Conservation (phyloP, 257 asterid species). For the Solanum raphanifolium region DNA sequence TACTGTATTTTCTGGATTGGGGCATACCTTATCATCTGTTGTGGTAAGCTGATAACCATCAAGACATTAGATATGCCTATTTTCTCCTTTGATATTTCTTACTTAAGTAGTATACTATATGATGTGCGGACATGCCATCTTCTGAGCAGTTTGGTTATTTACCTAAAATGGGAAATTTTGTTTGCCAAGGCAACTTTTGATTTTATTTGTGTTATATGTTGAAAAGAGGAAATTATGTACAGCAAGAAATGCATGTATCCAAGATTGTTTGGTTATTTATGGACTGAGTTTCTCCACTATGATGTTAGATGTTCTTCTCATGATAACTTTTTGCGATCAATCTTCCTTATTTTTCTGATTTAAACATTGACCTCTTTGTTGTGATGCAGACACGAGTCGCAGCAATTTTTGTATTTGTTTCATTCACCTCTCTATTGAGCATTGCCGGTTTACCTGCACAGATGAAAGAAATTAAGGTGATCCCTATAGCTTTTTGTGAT, state of each 20-base stretch:
- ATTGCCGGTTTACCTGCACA: constrained; percentile 91
- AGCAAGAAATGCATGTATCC: not conserved
- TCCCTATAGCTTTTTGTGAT: not conserved
- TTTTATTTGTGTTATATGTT: not conserved
- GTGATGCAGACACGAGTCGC: constrained; percentile 76
- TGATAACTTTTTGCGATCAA: not conserved
- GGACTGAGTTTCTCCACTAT: not conserved
- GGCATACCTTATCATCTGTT: constrained; percentile 94
- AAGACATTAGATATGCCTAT: not conserved
- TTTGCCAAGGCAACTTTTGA: not conserved
- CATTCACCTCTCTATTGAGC: constrained; percentile 76
- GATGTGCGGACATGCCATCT: not conserved
- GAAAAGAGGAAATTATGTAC: not conserved
- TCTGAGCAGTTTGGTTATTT: not conserved
- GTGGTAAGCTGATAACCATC: constrained; percentile 42
- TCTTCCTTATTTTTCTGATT: not conserved
- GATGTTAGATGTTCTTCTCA: not conserved
- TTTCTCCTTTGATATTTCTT: not conserved
- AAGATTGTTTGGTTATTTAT: not conserved
- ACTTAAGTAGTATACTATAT: not conserved
- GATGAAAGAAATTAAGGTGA: constrained; percentile 85
- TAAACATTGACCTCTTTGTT: not conserved
- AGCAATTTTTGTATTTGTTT: constrained; percentile 71
- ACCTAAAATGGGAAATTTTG: not conserved
- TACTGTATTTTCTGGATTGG: constrained; percentile 80